Conservation (phyloP, 192 early-diverging fungal genomes). For the Coemansia sp. region DNA sequence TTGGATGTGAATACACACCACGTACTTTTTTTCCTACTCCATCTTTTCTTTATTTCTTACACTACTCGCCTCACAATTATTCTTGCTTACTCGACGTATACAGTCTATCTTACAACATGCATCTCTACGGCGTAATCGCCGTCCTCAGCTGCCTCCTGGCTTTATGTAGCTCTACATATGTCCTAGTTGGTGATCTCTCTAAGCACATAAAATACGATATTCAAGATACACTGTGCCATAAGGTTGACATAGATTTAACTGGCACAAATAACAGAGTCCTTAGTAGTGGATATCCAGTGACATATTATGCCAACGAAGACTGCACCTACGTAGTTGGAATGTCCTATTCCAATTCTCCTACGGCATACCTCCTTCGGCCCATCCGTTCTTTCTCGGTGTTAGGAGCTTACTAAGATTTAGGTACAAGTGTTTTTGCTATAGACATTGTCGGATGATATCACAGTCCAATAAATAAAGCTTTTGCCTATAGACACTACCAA, state of each 20-base stretch:
- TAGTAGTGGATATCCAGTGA: not conserved
- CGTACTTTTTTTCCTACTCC: not conserved
- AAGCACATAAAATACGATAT: not conserved
- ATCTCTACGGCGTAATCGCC: not conserved
- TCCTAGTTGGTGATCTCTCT: not conserved
- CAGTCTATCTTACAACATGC: not conserved
- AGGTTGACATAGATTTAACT: not conserved
- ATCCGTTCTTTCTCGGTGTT: not conserved
- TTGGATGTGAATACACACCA: not conserved
- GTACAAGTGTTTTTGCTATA: not conserved
- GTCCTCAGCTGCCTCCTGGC: not conserved
- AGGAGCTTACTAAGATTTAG: not conserved
- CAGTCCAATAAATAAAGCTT: not conserved
- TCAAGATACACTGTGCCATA: not conserved
- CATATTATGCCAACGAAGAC: not conserved
- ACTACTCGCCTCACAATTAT: not conserved
- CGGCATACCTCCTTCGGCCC: not conserved
- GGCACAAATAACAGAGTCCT: not conserved
- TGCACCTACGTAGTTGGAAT: not conserved
- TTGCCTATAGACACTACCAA: not conserved
- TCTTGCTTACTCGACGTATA: not conserved
- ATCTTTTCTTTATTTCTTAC: not conserved
- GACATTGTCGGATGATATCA: not conserved
- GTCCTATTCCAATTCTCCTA: not conserved
- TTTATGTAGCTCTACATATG: not conserved